Base-by-base conservation (phyloP, 441 rosid genomes). In the Pelargonium fulgidum region DNA sequence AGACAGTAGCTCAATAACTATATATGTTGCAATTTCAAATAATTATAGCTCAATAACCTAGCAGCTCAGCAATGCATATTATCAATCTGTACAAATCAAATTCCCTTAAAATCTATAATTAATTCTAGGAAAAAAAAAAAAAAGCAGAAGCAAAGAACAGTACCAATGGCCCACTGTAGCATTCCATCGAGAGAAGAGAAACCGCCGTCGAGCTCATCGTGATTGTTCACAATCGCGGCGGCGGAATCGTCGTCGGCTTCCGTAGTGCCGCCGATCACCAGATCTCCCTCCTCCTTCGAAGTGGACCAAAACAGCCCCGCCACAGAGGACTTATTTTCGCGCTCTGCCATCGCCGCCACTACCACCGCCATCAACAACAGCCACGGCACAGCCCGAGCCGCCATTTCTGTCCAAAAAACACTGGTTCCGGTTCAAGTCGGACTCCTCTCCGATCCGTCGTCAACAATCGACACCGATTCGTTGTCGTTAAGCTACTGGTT, bases 161-260 rank as follows among this genome's bases (percentile, higher is more conserved):
- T 54, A 54, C 61, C 61, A 5, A 50, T 50, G 19, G 58, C 58
- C 58, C 58, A 93, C 75, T 88, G 94, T 72, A 93, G 72, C 96
- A 93, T 91, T 64, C 96, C 91, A 2, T 93, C 98, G 1, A 93
- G 83, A 20, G 96, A 85, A 76, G 98, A 87, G 63, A 91, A 91
- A 20, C 94, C 96, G 54, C 97, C 94, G 65, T 93, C 98, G 24
- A 84, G 68, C 64, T 82, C 86, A 17, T 84, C 91, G 24, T 62
- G 82, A 42, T 78, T 87, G 62, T 72, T 74, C 74, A 80, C 83
- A 0, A 74, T 81, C 29, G 69, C 66, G 3, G 80, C 81, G 45
- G 83, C 64, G 16, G 82, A 76, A 64, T 75, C 81, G 48, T 80
- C 77, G 56, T 79, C 82, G 22, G 73, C 62, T 61, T 81, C 75